These are phyloP conservation scores for Chamaenerion angustifolium DNA, from an alignment of 345 rosid genomes.

Conservation along the genomic window DNA sequence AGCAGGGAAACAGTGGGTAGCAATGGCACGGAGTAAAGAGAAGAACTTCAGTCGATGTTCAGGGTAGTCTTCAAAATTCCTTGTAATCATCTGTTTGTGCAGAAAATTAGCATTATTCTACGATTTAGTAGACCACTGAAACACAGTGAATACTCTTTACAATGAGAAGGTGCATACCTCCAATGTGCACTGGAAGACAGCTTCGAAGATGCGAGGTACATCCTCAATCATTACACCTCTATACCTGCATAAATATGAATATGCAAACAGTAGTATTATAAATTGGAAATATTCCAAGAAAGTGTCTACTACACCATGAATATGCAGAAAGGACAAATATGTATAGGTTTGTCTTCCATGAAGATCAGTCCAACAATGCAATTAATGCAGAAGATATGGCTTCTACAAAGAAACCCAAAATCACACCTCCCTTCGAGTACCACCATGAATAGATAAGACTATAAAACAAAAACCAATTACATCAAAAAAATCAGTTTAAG, in stretches of 20 bases:
- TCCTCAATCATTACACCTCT: conserved; percentile 90
- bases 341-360: too few relatives aligned
- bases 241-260: conserved; percentile 38
- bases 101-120: conserved; percentile 4
- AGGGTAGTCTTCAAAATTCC: conserved; percentile 95
- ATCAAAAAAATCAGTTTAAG: too few relatives aligned
- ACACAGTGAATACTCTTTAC: background rate
- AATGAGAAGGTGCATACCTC: conserved; percentile 44
- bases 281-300: too few relatives aligned
- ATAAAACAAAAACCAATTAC: too few relatives aligned
- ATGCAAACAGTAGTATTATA: too few relatives aligned
- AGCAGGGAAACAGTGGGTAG: conserved; percentile 85
- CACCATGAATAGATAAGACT: too few relatives aligned
- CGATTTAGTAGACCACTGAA: background rate
- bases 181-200: conserved; percentile 92
- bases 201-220: conserved; percentile 95
- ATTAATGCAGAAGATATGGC: too few relatives aligned
- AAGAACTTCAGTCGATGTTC: conserved; percentile 99
- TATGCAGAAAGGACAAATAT: too few relatives aligned
- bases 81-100: conserved; percentile 84
- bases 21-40: conserved; percentile 95
- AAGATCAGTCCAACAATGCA: too few relatives aligned
- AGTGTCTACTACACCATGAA: too few relatives aligned
- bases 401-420: too few relatives aligned
- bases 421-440: too few relatives aligned